These are phyloP conservation scores for Sphagnum fallax DNA, from an alignment of 228 moss, liverwort and hornwort genomes.

Conservation along the genomic window DNA sequence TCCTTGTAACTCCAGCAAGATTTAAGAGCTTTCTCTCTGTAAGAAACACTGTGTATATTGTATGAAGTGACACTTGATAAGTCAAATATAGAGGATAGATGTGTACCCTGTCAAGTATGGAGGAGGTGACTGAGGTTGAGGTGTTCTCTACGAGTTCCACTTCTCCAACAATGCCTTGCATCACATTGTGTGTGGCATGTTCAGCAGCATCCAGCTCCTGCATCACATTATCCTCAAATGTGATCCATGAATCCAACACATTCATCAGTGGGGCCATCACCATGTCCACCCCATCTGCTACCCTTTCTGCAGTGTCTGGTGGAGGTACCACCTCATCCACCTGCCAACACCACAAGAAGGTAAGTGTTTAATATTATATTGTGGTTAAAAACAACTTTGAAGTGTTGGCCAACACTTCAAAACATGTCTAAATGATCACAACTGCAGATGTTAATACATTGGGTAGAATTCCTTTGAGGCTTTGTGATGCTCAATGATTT, in stretches of 20 bases:
- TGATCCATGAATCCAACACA: conserved; percentile 32
- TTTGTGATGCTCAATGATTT: neutral
- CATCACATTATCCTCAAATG: conserved; percentile 43
- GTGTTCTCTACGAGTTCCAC: conserved; percentile 23
- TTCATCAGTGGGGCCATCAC: conserved; percentile 34
- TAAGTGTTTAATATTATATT: too few relatives aligned
- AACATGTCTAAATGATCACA: too few relatives aligned
- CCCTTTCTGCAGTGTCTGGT: conserved; percentile 4
- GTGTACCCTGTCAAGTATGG: conserved; percentile 20
- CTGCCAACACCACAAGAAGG: neutral
- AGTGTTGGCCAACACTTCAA: too few relatives aligned
- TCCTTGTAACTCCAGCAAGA: too few relatives aligned
- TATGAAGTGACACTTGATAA: too few relatives aligned
- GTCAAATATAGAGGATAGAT: neutral
- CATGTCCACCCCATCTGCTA: conserved; percentile 22
- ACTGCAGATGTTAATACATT: too few relatives aligned
- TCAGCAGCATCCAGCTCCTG: conserved; percentile 18
- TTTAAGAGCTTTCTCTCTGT: too few relatives aligned
- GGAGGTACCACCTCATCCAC: conserved; percentile 20
- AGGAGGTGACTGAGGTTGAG: neutral
- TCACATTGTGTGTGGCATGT: conserved; percentile 19
- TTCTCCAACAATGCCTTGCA: conserved; percentile 14
- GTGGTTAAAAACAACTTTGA: too few relatives aligned
- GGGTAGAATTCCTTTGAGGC: too few relatives aligned
- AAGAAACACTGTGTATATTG: too few relatives aligned